Conservation (phyloP, 345 rosid species). For the Anastatica hierochuntica region DNA sequence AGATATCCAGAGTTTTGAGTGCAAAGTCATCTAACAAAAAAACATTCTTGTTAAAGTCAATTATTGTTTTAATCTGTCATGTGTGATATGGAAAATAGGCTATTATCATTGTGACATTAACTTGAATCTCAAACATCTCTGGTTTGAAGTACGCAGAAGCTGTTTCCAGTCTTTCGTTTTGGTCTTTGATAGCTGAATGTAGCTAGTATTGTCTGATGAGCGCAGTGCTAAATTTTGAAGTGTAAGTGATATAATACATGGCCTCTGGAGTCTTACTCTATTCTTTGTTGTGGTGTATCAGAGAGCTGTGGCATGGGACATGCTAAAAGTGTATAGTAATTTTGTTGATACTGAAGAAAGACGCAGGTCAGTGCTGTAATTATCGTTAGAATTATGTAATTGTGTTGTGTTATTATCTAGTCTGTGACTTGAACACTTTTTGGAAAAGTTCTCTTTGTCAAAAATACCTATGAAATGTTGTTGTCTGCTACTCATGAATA, state of each 20-base stretch:
- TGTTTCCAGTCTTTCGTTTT: neutral
- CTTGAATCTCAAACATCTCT: neutral
- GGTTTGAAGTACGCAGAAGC: neutral
- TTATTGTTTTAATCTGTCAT: no score
- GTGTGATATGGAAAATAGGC: no score
- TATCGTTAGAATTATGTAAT: neutral
- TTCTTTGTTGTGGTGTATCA: conserved; percentile 20
- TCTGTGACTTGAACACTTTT: conserved; percentile 8
- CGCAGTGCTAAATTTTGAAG: neutral
- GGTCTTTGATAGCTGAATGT: conserved; percentile 8
- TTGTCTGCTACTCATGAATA: no score
- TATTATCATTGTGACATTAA: neutral
- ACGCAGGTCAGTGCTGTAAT: conserved; percentile 51
- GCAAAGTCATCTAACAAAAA: neutral
- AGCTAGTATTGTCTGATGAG: conserved; percentile 2
- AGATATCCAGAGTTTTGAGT: neutral
- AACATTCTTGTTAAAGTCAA: neutral
- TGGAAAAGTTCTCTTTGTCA: no score
- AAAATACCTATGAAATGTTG: no score
- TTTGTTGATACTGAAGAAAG: conserved; percentile 70
- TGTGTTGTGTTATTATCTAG: neutral
- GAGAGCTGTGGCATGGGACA: conserved; percentile 93
- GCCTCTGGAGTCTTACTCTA: neutral
- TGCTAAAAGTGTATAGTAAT: conserved; percentile 79
- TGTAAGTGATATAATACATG: neutral